These are phyloP conservation scores for Fomitopsis betulina DNA, from an alignment of 1,284 basidiomycete genomes.

Conservation along the genomic window DNA sequence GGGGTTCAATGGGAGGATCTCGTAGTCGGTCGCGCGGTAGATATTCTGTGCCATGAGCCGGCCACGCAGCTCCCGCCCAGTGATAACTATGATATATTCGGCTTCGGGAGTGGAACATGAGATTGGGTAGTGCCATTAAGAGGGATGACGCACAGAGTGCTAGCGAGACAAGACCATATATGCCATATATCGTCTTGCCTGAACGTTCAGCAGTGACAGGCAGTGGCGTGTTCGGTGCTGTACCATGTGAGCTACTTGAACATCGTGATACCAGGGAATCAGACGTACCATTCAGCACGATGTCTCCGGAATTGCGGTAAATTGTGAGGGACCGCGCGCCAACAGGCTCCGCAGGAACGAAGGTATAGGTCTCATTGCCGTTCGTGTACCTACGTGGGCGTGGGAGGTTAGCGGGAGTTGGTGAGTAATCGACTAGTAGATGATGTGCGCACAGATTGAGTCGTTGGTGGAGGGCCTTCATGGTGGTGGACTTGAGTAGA, in stretches of 20 bases:
- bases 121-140: not conserved
- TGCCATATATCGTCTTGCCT: conserved; percentile 71
- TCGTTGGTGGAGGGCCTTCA: conserved; percentile 67
- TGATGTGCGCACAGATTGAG: conserved; percentile 52
- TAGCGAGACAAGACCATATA: conserved; percentile 82
- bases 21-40: conserved; percentile 89
- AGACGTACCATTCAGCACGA: conserved; percentile 63
- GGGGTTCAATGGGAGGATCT: conserved; percentile 82
- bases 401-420: conserved; percentile 11
- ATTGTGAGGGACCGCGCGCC: conserved; percentile 65
- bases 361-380: conserved; percentile 71
- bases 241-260: conserved; percentile 8
- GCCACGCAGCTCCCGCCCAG: conserved; percentile 77
- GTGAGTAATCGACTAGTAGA: conserved; percentile 1
- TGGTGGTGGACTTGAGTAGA: conserved; percentile 27
- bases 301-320: conserved; percentile 66
- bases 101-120: conserved; percentile 43
- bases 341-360: conserved; percentile 60
- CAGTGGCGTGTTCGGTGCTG: conserved; percentile 52
- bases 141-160: conserved; percentile 65
- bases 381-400: conserved; percentile 50
- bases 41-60: conserved; percentile 82
- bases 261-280: not conserved
- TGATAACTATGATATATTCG: conserved; percentile 91
- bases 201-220: conserved; percentile 53